phyloP scores from a whole-genome alignment of 2,329 filamentous ascomycete genomes.

The Alternaria sp. region DNA sequence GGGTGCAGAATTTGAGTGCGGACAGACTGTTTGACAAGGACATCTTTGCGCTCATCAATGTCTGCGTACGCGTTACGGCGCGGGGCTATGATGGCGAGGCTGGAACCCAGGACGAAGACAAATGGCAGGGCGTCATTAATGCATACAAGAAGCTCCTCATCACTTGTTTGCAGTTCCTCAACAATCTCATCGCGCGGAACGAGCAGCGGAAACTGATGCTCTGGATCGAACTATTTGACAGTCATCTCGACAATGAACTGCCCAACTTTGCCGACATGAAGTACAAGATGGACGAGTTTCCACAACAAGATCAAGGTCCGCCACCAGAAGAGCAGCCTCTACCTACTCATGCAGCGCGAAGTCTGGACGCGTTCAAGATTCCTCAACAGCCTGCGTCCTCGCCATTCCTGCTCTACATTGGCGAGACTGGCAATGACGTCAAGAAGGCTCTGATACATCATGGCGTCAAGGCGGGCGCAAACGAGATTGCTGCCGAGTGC shows the following conservation, averaged over 20 bases:
- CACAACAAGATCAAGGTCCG: conserved; percentile 26
- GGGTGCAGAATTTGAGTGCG: conserved; percentile 68
- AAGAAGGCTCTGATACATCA: conserved; percentile 45
- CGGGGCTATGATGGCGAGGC: conserved; percentile 69
- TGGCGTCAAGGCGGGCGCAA: conserved; percentile 47
- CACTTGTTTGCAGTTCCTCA: conserved; percentile 69
- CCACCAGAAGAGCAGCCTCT: conserved; percentile 19
- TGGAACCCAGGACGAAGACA: conserved; percentile 66
- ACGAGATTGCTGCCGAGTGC: conserved; percentile 51
- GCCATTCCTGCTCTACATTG: conserved; percentile 50
- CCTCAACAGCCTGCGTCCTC: conserved; percentile 49
- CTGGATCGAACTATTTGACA: conserved; percentile 70
- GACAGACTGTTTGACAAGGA: conserved; percentile 66
- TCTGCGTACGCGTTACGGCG: conserved; percentile 68
- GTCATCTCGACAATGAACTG: conserved; percentile 52
- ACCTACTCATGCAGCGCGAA: conserved; percentile 26
- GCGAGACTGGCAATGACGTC: conserved; percentile 48
- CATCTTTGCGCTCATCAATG: conserved; percentile 66
- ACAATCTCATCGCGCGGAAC: conserved; percentile 70
- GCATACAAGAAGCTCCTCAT: conserved; percentile 70
- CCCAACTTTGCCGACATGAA: conserved; percentile 48
- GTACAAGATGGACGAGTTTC: conserved; percentile 43
- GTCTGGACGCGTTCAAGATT: conserved; percentile 41
- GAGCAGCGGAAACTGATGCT: conserved; percentile 69
- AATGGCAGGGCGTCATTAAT: conserved; percentile 70